Base-by-base conservation (phyloP, 495 filamentous ascomycete genomes). In the Aspergillus kassunensis region DNA sequence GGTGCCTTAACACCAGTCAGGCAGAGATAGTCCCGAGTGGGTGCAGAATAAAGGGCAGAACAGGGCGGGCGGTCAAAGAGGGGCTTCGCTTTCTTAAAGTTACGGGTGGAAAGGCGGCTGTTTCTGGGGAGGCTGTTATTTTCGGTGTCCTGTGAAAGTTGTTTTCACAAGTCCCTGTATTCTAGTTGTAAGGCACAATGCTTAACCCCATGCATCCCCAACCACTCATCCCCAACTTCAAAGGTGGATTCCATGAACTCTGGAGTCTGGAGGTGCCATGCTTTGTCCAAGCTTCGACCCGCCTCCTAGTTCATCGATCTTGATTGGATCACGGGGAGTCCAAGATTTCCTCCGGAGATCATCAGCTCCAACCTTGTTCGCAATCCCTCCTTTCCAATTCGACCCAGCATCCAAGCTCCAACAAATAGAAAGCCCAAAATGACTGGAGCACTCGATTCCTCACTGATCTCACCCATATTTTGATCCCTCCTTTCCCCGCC, bases 1-100 rank as follows among this genome's bases (percentile, higher is more conserved):
- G 1, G 1, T n/a, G n/a, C 12, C 2, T 37, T 12, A 31, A 65
- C 60, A 62, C 65, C 67, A 0, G 9, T 31, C 44, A 51, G 57
- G 57, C 53, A 42, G 2, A 16, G n/a, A n/a, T n/a, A n/a, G n/a
- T n/a, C n/a, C n/a, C n/a, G n/a, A n/a, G n/a, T n/a, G n/a, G n/a
- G n/a, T n/a, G n/a, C n/a, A n/a, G n/a, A n/a, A n/a, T n/a, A n/a
- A n/a, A n/a, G n/a, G n/a, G n/a, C n/a, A n/a, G n/a, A n/a, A n/a
- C n/a, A n/a, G n/a, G n/a, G n/a, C n/a, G n/a, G n/a, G n/a, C n/a
- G n/a, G n/a, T n/a, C n/a, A n/a, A n/a, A n/a, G n/a, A n/a, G n/a
- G n/a, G n/a, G n/a, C n/a, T n/a, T n/a, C n/a, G n/a, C n/a, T n/a
- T n/a, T n/a, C n/a, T n/a, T n/a, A n/a, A n/a, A n/a, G n/a, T n/a